phyloP scores from a whole-genome alignment of 192 early-diverging fungal genomes.

The Podila minutissima region DNA sequence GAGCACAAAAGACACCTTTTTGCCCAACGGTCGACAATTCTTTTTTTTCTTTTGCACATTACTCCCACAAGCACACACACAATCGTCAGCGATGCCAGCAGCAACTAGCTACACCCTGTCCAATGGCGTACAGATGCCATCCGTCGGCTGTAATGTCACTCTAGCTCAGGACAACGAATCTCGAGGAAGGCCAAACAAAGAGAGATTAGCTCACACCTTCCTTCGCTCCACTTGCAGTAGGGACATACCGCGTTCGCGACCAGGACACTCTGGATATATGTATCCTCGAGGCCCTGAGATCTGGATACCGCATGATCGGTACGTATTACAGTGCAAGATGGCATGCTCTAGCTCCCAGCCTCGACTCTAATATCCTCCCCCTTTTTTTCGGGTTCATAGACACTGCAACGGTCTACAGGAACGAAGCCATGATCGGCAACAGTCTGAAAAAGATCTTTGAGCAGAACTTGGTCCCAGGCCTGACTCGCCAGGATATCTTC shows the following conservation, averaged over 20 bases:
- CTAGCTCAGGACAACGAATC: not conserved
- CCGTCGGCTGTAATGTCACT: conserved; percentile 30
- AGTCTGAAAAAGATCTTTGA: conserved; percentile 58
- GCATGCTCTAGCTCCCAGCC: too few species aligned
- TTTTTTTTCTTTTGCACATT: not conserved
- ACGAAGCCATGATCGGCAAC: conserved; percentile 67
- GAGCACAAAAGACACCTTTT: not conserved
- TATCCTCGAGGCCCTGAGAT: conserved; percentile 48
- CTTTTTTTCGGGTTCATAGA: conserved; percentile 43
- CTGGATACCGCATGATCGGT: conserved; percentile 59
- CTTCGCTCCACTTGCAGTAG: conserved; percentile 25
- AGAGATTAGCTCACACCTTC: not conserved
- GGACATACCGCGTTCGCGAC: conserved; percentile 57
- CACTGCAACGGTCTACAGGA: conserved; percentile 74
- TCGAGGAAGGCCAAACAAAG: not conserved
- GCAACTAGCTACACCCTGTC: conserved; percentile 29
- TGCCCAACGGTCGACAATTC: too few species aligned
- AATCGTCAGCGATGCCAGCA: conserved; percentile 4
- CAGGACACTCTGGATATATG: conserved; percentile 38
- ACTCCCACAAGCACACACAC: not conserved
- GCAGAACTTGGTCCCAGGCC: conserved; percentile 47
- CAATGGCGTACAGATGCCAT: conserved; percentile 37
- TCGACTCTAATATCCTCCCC: too few species aligned
- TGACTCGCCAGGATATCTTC: conserved; percentile 72
- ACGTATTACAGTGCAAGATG: not conserved